Base-by-base conservation (phyloP, 2,329 filamentous ascomycete genomes). In the Neonectria sp. region DNA sequence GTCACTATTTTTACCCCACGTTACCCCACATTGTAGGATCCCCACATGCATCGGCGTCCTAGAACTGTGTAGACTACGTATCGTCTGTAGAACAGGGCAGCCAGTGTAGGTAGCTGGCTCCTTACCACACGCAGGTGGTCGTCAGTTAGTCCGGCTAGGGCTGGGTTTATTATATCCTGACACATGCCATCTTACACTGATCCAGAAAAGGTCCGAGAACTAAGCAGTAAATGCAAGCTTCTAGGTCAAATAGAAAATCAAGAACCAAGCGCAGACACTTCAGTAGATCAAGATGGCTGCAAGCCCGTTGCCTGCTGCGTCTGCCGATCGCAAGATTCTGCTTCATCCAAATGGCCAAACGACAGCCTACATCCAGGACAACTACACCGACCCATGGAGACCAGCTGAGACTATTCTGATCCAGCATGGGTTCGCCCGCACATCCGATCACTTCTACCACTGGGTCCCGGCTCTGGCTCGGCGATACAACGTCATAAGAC, bases 371-470 rank as follows among this genome's bases (percentile, higher is more conserved):
- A 58, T 65, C 7, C 15, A 65, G 6, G 65, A 68, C 45, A 66
- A 27, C 33, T 66, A 65, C 31, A 29, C 48, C 9, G 65, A 68
- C 24, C 65, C 65, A 1, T 68, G 65, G 65, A 27, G 15, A 4
- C 51, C 60, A 6, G 58, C 63, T 5, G 63, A 66, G 52, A 66
- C 58, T 2, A 62, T 66, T 3, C 43, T 66, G 3, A 31, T 66
- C 8, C 63, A 66, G 53, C 63, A 61, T 12, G 63, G 63, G 3
- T 66, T 66, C 29, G 63, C 24, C 1, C 33, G 63, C 2, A 66
- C 57, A 9, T 56, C 65, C n/a, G 65, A 68, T 4, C 65, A 68
- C 4, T 65, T 68, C 24, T 68, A 65, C 29, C 56, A 65, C 24
- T 68, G 65, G 61, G 46, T 68, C 2, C 56, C 65, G 4, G 52